Percentiles rank a stretch among this genome's conserved stretches.
Conservation (phyloP, 2,329 filamentous ascomycete species). For the Colletotrichum sp. region DNA sequence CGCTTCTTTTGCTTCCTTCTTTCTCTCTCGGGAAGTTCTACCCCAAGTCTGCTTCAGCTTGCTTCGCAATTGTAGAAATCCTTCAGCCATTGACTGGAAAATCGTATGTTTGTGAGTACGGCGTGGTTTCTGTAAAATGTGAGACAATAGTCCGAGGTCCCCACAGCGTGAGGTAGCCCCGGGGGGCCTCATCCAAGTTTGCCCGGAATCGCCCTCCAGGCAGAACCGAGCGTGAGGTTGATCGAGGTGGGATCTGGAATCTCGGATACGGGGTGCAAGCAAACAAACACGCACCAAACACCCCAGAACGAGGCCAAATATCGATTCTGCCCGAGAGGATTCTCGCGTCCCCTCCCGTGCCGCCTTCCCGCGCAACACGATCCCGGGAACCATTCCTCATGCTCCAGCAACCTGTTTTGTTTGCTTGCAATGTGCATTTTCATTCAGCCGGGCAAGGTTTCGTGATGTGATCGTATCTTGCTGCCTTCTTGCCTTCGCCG, state of each 20-base stretch:
- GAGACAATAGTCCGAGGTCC: neutral
- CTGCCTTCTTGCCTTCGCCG: neutral
- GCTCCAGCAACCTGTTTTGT: neutral
- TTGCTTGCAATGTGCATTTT: neutral
- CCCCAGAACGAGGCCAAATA: neutral
- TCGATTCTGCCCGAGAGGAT: constrained; percentile 8
- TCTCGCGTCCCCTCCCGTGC: neutral
- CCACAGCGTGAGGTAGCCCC: neutral
- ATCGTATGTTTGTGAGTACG: neutral
- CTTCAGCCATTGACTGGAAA: neutral
- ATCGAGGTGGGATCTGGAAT: neutral
- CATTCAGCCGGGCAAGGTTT: neutral
- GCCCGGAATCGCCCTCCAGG: neutral
- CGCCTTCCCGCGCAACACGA: neutral
- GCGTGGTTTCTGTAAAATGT: neutral
- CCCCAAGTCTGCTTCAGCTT: neutral
- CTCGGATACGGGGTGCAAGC: neutral
- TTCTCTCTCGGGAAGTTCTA: neutral
- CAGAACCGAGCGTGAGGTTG: neutral
- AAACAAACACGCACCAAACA: neutral
- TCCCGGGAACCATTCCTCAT: neutral
- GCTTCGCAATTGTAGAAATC: neutral
- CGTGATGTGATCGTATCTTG: neutral
- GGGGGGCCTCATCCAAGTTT: neutral
- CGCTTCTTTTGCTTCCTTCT: neutral